These are phyloP conservation scores for Boletus eberwhitei DNA, from an alignment of 768 basidiomycete species.

Conservation along the genomic window DNA sequence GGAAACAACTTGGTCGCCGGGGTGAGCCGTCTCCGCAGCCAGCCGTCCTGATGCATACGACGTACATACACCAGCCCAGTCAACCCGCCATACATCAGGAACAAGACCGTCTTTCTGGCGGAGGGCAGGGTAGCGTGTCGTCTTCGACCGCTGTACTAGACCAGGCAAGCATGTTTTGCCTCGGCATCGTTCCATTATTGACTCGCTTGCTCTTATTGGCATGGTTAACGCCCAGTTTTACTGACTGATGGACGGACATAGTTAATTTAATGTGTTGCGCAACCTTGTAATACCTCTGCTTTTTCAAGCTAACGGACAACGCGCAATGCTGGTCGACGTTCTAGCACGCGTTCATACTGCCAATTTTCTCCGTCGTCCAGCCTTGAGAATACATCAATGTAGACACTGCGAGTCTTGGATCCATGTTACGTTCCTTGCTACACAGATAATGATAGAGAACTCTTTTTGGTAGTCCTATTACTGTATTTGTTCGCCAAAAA, in stretches of 20 bases:
- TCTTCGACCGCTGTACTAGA: slow-evolving; percentile 25
- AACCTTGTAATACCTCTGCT: slow-evolving; percentile 3
- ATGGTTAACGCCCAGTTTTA: slow-evolving; percentile 19
- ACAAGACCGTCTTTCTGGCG: slow-evolving; percentile 19
- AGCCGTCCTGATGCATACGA: background rate
- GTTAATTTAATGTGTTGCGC: slow-evolving; percentile 1
- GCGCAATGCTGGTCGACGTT: background rate
- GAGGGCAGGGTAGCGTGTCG: slow-evolving; percentile 17
- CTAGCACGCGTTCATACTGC: background rate
- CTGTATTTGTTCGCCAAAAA: too few relatives aligned
- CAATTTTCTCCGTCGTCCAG: background rate
- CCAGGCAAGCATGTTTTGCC: slow-evolving; percentile 13
- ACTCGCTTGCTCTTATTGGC: background rate
- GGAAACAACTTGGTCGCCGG: slow-evolving; percentile 23
- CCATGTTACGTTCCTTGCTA: background rate
- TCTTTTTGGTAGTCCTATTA: too few relatives aligned
- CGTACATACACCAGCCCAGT: slow-evolving; percentile 16
- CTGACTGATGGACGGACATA: slow-evolving; percentile 7
- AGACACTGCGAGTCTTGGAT: background rate
- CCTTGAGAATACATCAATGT: background rate
- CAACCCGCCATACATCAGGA: slow-evolving; percentile 25
- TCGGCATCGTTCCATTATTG: background rate
- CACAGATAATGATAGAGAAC: background rate
- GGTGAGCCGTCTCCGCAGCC: slow-evolving; percentile 13
- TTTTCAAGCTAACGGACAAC: background rate